Percentiles rank a stretch among this genome's conserved stretches.
Evolutionary conservation across 164 flowering plant genomes (phyloP).

Genomic region (Warburgia ugandensis): DNA sequence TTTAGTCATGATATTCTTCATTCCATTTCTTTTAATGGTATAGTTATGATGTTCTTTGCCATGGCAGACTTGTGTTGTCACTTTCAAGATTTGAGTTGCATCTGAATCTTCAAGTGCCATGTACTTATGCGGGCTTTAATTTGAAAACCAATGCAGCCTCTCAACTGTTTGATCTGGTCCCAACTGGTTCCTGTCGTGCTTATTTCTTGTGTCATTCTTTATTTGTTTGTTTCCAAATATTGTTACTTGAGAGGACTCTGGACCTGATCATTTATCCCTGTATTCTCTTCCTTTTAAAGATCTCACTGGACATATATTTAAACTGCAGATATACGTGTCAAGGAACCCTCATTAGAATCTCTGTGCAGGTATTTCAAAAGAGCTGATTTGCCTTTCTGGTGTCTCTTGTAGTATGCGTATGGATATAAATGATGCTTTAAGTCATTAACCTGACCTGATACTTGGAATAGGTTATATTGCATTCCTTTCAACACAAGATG

Average conservation of each 20-base stretch:
- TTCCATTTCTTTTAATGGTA: no score
- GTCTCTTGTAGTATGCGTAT: not conserved
- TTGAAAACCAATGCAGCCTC: no score
- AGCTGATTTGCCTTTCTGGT: not conserved
- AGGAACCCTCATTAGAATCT: conserved; percentile 85
- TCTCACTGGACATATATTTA: not conserved
- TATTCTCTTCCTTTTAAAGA: not conserved
- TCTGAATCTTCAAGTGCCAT: no score
- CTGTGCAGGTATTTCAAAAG: conserved; percentile 54
- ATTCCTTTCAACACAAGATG: not conserved
- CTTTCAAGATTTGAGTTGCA: no score
- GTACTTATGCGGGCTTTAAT: no score
- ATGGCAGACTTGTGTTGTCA: no score
- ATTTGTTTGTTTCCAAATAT: not conserved
- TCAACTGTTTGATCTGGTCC: no score
- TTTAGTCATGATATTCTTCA: no score
- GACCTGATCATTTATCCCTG: not conserved
- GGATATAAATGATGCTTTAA: not conserved
- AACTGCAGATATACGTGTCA: conserved; percentile 78
- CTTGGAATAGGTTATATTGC: not conserved
- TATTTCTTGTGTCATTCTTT: not conserved
- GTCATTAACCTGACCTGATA: not conserved
- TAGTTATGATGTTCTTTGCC: no score
- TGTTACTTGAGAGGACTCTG: not conserved
- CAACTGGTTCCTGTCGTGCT: no score